Evolutionary conservation across 108 stramenopile species (phyloP), one percentile per base, ranked within the genome.

Genomic region (Epithemia pelagica): DNA sequence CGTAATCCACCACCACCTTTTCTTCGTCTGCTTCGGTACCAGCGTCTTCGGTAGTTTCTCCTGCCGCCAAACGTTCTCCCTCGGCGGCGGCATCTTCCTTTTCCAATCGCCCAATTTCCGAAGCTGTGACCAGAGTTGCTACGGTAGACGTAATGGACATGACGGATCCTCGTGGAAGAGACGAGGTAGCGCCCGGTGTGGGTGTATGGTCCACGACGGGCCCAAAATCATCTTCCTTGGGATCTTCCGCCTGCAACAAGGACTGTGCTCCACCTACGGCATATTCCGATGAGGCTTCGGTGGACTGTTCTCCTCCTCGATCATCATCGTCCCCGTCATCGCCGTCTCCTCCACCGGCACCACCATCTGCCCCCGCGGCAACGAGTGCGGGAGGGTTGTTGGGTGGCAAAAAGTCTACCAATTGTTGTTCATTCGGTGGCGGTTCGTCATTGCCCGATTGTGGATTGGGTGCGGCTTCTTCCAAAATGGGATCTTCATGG

Each of bases 141-240:
- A 37, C 31, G 21, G 61, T 26, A 10, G 51, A 52, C 10, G 31
- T 28, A 46, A 55, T 28, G 1, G 18, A 52, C n/a, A 31, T 19
- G 23, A 33, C 19, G 8, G 26, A 25, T 54, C 46, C 27, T 8
- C 23, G 52, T 2, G 30, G 23, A 30, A 31, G 1, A 59, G 58
- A 26, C 3, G 61, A 61, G 7, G 27, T 7, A 2, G 26, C 29
- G 15, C 30, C 28, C 8, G 61, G 30, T 31, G 28, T 7, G 24
- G 78, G 78, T 1, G 66, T 66, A 21, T 74, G 73, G 58, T 79
- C 78, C 15, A 79, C 78, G 23, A 79, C 78, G 1, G 78, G 78
- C 0, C 79, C 79, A 60, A 75, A 80, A 37, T 80, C 79, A 37
- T 75, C 74, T 67, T 80, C 79, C 53, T 65, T 72, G 0, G 71